phyloP scores from a whole-genome alignment of 805 yeast genomes.

The Metschnikowia kofuensis region DNA sequence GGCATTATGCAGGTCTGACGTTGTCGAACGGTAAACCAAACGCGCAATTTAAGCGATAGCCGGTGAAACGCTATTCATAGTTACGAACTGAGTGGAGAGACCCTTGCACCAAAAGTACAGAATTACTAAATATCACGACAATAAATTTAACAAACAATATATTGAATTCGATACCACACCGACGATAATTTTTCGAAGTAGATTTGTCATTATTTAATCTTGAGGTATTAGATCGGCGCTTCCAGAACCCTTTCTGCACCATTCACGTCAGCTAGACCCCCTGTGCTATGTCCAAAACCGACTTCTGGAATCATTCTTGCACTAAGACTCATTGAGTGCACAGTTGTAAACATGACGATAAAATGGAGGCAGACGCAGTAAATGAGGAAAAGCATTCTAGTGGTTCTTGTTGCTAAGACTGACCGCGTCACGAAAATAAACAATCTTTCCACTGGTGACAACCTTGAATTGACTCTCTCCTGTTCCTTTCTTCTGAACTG shows the following conservation, averaged over 20 bases:
- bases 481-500: constrained; percentile 76
- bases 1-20: not conserved
- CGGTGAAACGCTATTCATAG: no score
- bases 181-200: no score
- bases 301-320: constrained; percentile 46
- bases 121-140: no score
- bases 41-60: no score
- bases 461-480: constrained; percentile 65
- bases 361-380: constrained; percentile 77
- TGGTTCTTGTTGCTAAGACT: constrained; percentile 68
- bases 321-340: constrained; percentile 51
- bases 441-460: constrained; percentile 78
- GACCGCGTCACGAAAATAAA: constrained; percentile 69
- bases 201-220: no score
- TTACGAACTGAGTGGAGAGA: no score
- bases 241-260: not conserved
- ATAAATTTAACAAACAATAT: no score
- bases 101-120: no score
- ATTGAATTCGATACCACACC: no score
- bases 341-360: constrained; percentile 61
- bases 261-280: constrained; percentile 29
- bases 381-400: constrained; percentile 67
- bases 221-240: not conserved
- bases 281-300: constrained; percentile 39
- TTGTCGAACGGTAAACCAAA: no score